A percentile compares a stretch with the other conserved stretches of the same genome.
phyloP scores from a whole-genome alignment of 2,329 filamentous ascomycete species.

The Polychaeton citri region DNA sequence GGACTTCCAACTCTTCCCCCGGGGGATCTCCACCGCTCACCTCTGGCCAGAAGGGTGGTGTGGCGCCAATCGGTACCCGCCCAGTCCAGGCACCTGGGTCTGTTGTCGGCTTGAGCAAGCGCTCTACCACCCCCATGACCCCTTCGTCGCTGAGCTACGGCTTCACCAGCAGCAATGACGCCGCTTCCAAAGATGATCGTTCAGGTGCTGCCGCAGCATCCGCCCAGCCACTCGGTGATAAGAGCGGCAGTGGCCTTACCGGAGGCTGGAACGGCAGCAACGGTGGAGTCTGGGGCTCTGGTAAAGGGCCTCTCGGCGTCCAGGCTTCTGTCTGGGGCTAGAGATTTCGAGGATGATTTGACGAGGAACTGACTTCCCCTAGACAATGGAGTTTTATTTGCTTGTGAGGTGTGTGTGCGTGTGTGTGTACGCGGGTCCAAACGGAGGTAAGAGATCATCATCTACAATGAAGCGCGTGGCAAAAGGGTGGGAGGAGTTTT shows the following conservation, averaged over 20 bases:
- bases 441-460: too few relatives aligned
- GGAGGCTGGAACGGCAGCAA: conserved; percentile 62
- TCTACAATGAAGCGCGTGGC: too few relatives aligned
- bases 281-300: conserved; percentile 69
- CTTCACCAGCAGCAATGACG: conserved; percentile 41
- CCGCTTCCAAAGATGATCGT: conserved; percentile 33
- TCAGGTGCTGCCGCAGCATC: conserved; percentile 44
- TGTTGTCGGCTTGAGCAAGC: conserved; percentile 57
- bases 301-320: conserved; percentile 63
- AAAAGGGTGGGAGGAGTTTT: too few relatives aligned
- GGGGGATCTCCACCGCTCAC: conserved; percentile 62
- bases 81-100: conserved; percentile 48
- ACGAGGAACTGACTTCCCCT: too few relatives aligned
- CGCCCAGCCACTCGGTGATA: conserved; percentile 40
- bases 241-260: conserved; percentile 28
- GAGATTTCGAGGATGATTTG: too few relatives aligned
- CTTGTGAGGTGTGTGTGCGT: too few relatives aligned
- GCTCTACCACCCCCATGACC: conserved; percentile 68
- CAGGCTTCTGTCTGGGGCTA: conserved; percentile 94
- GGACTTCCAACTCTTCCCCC: conserved; percentile 68
- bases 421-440: too few relatives aligned
- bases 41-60: conserved; percentile 46
- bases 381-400: too few relatives aligned
- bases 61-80: conserved; percentile 88
- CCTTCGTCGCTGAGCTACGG: conserved; percentile 76